These are phyloP conservation scores for Coelastrella sp. DNA, from an alignment of 139 green algal genomes.

Conservation along the genomic window DNA sequence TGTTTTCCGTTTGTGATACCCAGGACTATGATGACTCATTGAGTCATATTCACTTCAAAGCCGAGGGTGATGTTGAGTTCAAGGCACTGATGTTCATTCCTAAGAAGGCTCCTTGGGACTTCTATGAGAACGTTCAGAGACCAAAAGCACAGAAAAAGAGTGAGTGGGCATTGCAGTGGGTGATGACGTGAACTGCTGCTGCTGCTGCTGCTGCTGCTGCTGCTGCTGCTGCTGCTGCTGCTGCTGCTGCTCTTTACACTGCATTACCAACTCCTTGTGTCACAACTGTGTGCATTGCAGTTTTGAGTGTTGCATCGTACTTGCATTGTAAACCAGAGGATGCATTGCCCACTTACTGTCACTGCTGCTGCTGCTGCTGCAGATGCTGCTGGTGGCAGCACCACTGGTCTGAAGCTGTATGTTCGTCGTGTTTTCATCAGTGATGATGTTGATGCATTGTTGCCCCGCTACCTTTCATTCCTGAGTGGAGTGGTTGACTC, in stretches of 20 bases:
- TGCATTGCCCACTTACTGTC: too few relatives aligned
- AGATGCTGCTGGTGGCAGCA: too few relatives aligned
- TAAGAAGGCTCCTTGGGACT: slow-evolving; percentile 70
- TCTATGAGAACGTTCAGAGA: slow-evolving; percentile 96
- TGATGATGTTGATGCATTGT: slow-evolving; percentile 92
- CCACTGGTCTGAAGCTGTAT: slow-evolving; percentile 81
- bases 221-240: background rate
- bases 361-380: background rate
- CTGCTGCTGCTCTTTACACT: background rate
- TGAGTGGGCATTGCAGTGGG: too few relatives aligned
- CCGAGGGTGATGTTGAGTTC: slow-evolving; percentile 99
- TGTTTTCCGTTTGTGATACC: background rate
- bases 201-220: background rate
- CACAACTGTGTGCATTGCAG: too few relatives aligned
- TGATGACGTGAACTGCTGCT: background rate
- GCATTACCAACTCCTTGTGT: too few relatives aligned
- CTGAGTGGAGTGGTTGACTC: slow-evolving; percentile 95
- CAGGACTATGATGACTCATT: slow-evolving; percentile 79
- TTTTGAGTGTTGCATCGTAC: too few relatives aligned
- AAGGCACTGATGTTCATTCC: slow-evolving; percentile 95
- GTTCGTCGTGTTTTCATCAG: slow-evolving; percentile 96
- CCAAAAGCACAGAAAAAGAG: too few relatives aligned
- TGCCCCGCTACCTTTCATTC: slow-evolving; percentile 89
- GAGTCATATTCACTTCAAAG: slow-evolving; percentile 94
- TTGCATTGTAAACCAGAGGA: too few relatives aligned